These are phyloP conservation scores for Acacia crassicarpa DNA, from an alignment of 306 rosid species.

Conservation along the genomic window DNA sequence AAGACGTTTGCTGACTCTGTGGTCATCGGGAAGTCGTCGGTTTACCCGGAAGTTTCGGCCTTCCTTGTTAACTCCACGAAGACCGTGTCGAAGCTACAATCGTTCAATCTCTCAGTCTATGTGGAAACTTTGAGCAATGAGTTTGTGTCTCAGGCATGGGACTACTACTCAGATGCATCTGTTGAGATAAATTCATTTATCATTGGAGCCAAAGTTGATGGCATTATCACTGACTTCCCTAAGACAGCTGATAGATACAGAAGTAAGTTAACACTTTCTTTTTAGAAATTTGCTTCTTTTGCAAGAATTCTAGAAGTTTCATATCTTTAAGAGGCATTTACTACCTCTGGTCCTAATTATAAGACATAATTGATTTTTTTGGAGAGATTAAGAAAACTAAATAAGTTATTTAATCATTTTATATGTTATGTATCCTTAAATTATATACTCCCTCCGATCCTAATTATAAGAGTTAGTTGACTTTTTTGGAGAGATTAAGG, in stretches of 20 bases:
- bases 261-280: conserved; percentile 55
- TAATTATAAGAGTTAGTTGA: too few relatives aligned
- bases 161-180: conserved; percentile 80
- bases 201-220: conserved; percentile 46
- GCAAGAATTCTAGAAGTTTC: not conserved
- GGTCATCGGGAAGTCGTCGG: conserved; percentile 60
- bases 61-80: conserved; percentile 47
- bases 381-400: too few relatives aligned
- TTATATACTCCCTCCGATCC: too few relatives aligned
- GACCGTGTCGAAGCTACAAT: conserved; percentile 44
- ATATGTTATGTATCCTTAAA: too few relatives aligned
- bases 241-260: conserved; percentile 77
- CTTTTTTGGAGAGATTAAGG: too few relatives aligned
- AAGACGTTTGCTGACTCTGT: conserved; percentile 76
- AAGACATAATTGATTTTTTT: too few relatives aligned
- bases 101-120: conserved; percentile 57
- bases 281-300: conserved; percentile 14
- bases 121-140: conserved; percentile 84
- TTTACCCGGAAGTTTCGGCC: conserved; percentile 40
- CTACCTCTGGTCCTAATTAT: too few relatives aligned
- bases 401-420: too few relatives aligned
- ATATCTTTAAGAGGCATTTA: not conserved
- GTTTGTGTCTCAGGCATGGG: conserved; percentile 95
- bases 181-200: conserved; percentile 78
- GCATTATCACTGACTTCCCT: conserved; percentile 81